These are phyloP conservation scores for Neoarthrinium moseri DNA, from an alignment of 2,329 filamentous ascomycete genomes.

Conservation along the genomic window DNA sequence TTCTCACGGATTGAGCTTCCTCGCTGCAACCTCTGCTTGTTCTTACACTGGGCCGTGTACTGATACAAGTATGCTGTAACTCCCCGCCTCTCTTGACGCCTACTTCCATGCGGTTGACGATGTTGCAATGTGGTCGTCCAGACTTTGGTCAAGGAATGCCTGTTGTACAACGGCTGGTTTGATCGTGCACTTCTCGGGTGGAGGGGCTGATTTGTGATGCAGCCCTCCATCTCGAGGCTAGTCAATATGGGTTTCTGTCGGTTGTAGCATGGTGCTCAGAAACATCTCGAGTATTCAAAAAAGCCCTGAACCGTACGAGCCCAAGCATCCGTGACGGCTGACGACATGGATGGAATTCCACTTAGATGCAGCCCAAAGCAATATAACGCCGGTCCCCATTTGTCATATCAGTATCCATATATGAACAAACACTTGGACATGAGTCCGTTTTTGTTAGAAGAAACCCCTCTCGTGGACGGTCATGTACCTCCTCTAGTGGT, in stretches of 20 bases:
- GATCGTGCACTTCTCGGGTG: too few relatives aligned
- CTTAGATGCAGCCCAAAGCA: conserved; percentile 26
- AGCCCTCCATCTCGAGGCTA: too few relatives aligned
- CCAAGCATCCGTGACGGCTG: too few relatives aligned
- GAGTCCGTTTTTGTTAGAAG: conserved; percentile 21
- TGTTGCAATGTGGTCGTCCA: too few relatives aligned
- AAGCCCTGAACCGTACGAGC: too few relatives aligned
- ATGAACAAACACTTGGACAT: conserved; percentile 21
- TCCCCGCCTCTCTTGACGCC: conserved; percentile 5
- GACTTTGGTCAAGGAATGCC: too few relatives aligned
- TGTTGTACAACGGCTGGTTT: too few relatives aligned
- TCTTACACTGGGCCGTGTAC: too few relatives aligned
- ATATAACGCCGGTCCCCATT: conserved; percentile 26
- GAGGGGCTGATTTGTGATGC: too few relatives aligned
- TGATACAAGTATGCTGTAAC: conserved; percentile 6
- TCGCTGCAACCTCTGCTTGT: conserved; percentile 10
- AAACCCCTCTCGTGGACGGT: conserved; percentile 20
- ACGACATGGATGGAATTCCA: neutral
- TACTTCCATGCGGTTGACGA: conserved; percentile 4
- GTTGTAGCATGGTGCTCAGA: too few relatives aligned
- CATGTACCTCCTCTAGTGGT: conserved; percentile 34
- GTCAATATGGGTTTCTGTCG: too few relatives aligned
- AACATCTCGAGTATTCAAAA: too few relatives aligned
- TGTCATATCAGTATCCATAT: conserved; percentile 26
- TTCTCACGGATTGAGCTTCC: conserved; percentile 9